Base-by-base conservation (phyloP, 306 rosid genomes). In the Lathyrus oleraceus region DNA sequence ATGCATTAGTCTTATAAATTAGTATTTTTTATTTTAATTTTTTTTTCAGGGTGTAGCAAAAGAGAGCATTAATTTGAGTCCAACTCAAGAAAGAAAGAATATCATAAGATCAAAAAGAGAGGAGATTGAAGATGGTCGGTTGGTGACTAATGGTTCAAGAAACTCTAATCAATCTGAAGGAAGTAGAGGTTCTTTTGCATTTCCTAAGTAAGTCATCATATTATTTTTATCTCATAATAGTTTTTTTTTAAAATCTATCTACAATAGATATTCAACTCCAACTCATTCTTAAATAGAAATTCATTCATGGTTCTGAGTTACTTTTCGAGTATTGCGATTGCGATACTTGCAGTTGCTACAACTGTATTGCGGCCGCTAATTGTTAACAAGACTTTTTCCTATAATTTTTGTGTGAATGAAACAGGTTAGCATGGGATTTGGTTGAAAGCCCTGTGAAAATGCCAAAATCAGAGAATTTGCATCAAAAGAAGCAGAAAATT, bases 351-450 rank as follows among this genome's bases (percentile, higher is more conserved):
- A 0, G 7, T 27, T 4, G 5, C 6, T 25, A 25, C 4, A 25
- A 25, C 4, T 6, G 39, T 35, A 35, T 35, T 35, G 10, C 2
- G 39, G 39, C 1, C 1, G 0, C 8, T 23, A 23, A 27, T 27
- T 3, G 4, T 4, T 27, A 4, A 27, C 30, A 27, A 27, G 38
- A n/a, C 6, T 2, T 32, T 8, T 32, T 32, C 6, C 39, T 35
- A 35, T 35, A 7, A 6, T 35, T 35, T 6, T 1, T 35, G 20
- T 63, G 20, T 67, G 61, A 67, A 67, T 19, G 42, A 35, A 47
- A 80, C 86, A 86, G 95, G 86, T 74, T 88, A 76, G 84, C 86
- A 27, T 79, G 67, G 87, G 91, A 88, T 53, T 79, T 82, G 84
- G 53, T 44, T 28, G 90, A 84, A 8, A 90, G 96, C 67, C 96